These are phyloP conservation scores for Clausena lansium DNA, from an alignment of 345 rosid genomes.

Conservation along the genomic window DNA sequence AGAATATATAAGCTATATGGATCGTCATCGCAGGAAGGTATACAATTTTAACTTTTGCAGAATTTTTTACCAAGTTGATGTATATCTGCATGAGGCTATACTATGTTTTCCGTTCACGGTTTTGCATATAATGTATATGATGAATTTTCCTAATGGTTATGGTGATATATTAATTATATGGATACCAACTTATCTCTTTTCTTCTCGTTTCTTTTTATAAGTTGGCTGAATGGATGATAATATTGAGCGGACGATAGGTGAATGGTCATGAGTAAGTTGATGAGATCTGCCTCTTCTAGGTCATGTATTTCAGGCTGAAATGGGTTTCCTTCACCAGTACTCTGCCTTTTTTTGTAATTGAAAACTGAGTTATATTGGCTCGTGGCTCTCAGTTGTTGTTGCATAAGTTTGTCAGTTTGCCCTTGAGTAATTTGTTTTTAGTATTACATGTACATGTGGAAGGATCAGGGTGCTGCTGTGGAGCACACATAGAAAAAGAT, in stretches of 20 bases:
- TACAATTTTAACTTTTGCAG: slow-evolving; percentile 1
- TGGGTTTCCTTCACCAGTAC: neutral
- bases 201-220: neutral
- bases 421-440: neutral
- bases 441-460: neutral
- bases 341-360: neutral
- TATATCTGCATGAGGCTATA: neutral
- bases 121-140: neutral
- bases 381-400: neutral
- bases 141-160: neutral
- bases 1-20: slow-evolving; percentile 73
- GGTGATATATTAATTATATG: neutral
- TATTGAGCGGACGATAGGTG: neutral
- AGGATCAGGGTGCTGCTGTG: neutral
- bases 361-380: neutral
- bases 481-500: neutral
- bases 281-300: neutral
- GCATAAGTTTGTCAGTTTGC: neutral
- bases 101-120: neutral
- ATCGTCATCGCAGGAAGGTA: slow-evolving; percentile 97
- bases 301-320: neutral
- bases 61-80: neutral
- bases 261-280: neutral
- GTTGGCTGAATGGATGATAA: neutral
- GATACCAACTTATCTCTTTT: neutral